These are phyloP conservation scores for Kalanchoe fedtschenkoi DNA, from an alignment of 164 flowering plant species.

Conservation along the genomic window DNA sequence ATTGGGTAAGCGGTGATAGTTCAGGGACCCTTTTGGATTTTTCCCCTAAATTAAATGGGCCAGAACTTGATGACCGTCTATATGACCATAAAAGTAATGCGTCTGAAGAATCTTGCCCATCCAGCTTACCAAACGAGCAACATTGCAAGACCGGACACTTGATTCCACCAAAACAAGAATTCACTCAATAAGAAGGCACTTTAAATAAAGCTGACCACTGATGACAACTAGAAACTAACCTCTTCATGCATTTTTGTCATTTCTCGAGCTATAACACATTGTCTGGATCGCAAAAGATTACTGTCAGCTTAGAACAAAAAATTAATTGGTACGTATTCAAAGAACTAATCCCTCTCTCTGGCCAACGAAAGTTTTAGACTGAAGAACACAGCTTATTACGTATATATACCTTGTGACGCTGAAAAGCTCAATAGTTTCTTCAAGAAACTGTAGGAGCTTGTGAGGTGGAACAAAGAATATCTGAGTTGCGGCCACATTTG, in stretches of 20 bases:
- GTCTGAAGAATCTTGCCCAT: background rate
- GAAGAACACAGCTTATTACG: background rate
- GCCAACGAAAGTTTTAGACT: background rate
- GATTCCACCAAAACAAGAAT: background rate
- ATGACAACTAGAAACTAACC: slow-evolving; percentile 28
- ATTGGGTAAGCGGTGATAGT: too few relatives aligned
- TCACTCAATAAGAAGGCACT: background rate
- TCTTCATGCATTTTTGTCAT: slow-evolving; percentile 90
- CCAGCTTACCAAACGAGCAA: background rate
- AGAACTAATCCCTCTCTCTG: background rate
- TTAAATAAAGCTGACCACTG: background rate
- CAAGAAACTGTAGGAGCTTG: slow-evolving; percentile 71
- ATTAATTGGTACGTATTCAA: background rate
- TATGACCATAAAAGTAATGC: background rate
- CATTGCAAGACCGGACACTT: background rate
- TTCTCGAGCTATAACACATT: slow-evolving; percentile 91
- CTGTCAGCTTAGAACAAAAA: background rate
- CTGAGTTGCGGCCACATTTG: slow-evolving; percentile 64
- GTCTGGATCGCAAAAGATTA: slow-evolving; percentile 30
- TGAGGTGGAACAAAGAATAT: slow-evolving; percentile 96
- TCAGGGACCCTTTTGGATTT: too few relatives aligned
- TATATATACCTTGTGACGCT: slow-evolving; percentile 47
- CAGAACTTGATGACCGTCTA: background rate
- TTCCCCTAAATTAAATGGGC: background rate
- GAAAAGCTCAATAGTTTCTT: slow-evolving; percentile 53